Evolutionary conservation across 2,329 filamentous ascomycete genomes (phyloP).

Genomic region (Juglanconis sp.): DNA sequence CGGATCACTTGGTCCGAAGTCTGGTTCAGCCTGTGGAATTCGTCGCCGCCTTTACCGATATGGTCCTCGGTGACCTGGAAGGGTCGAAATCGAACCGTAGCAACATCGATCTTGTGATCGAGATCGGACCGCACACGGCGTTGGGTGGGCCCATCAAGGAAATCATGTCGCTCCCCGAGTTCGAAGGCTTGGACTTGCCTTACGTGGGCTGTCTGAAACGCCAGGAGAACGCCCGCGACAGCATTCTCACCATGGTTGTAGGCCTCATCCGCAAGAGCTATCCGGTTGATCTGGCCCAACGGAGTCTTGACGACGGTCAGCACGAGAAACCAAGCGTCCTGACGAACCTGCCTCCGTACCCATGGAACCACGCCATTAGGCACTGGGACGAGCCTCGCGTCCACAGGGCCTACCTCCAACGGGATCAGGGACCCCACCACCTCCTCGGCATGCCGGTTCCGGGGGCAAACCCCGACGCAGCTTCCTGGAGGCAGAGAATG

Average conservation of each 20-base stretch:
- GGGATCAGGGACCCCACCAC: conserved; percentile 35
- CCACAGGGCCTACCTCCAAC: conserved; percentile 31
- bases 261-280: background rate
- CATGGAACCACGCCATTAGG: conserved; percentile 12
- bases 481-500: background rate
- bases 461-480: conserved; percentile 31
- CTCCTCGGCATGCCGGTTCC: conserved; percentile 33
- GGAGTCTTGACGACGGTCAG: conserved; percentile 21
- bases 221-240: background rate
- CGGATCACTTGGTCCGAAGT: background rate
- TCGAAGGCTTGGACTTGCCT: background rate
- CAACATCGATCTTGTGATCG: conserved; percentile 39
- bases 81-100: background rate
- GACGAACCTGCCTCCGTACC: conserved; percentile 13
- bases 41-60: background rate
- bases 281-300: background rate
- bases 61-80: background rate
- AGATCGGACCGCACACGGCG: conserved; percentile 47
- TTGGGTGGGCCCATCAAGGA: conserved; percentile 42
- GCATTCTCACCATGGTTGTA: too few species aligned
- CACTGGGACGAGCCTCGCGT: conserved; percentile 13
- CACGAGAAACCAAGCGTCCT: conserved; percentile 16
- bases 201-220: background rate
- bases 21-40: background rate
- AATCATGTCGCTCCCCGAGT: conserved; percentile 36